A percentile compares a stretch with the other conserved stretches of the same genome.
phyloP scores from a whole-genome alignment of 345 rosid genomes.

The Mangifera indica region DNA sequence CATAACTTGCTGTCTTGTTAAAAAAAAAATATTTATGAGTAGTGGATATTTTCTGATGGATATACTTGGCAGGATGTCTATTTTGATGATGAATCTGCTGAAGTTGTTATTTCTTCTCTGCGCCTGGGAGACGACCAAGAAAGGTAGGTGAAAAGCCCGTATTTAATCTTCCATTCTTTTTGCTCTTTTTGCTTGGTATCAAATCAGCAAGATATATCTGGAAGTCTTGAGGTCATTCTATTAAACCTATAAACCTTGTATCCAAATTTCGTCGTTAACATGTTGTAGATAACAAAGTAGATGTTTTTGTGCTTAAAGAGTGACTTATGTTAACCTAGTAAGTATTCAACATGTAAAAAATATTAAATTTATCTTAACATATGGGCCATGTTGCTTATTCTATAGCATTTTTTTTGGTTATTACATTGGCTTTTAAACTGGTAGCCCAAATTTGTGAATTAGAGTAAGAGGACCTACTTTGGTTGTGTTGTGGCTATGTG shows the following conservation, averaged over 20 bases:
- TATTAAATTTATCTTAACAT: background rate
- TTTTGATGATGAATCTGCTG: constrained; percentile 98
- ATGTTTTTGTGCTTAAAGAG: too few species aligned
- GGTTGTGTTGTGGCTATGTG: too few species aligned
- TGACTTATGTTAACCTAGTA: background rate
- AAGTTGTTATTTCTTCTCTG: constrained; percentile 91
- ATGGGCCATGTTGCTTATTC: too few species aligned
- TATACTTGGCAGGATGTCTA: constrained; percentile 73
- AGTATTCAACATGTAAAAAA: background rate
- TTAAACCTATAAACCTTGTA: background rate
- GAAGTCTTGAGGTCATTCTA: background rate
- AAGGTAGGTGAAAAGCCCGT: constrained; percentile 47
- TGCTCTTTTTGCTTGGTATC: background rate
- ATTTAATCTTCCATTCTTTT: constrained; percentile 7
- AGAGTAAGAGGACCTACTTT: too few species aligned
- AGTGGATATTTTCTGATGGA: constrained; percentile 27
- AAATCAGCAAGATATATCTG: background rate
- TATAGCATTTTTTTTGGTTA: too few species aligned
- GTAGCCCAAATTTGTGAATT: too few species aligned
- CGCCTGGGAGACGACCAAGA: constrained; percentile 90
- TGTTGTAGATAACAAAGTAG: background rate
- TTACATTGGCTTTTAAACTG: too few species aligned
- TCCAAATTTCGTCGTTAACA: background rate
- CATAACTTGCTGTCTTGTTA: background rate
- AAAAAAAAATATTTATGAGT: background rate